Percentiles rank a stretch among this genome's conserved stretches.
Evolutionary conservation across 2,329 filamentous ascomycete species (phyloP).

Genomic region (Penicillium olsonii): DNA sequence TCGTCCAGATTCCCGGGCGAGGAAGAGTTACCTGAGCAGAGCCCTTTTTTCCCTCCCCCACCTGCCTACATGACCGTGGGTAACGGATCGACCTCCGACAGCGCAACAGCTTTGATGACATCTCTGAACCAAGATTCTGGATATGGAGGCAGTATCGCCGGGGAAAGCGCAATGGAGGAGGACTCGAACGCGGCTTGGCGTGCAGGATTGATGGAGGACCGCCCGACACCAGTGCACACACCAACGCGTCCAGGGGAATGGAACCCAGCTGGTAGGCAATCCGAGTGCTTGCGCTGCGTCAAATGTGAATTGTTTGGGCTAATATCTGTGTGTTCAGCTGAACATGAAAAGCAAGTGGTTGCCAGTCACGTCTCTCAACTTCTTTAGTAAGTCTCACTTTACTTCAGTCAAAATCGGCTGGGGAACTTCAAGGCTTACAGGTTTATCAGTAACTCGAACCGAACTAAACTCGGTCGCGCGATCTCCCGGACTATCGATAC

Average conservation of each 20-base stretch:
- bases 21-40: slow-evolving; percentile 26
- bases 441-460: slow-evolving; percentile 71
- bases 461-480: slow-evolving; percentile 79
- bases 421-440: slow-evolving; percentile 17
- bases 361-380: slow-evolving; percentile 88
- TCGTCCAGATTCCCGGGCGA: slow-evolving; percentile 36
- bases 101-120: slow-evolving; percentile 76
- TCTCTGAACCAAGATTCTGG: slow-evolving; percentile 87
- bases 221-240: slow-evolving; percentile 59
- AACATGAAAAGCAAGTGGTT: slow-evolving; percentile 67
- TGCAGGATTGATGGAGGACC: slow-evolving; percentile 58
- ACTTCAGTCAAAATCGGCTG: neutral
- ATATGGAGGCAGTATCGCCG: slow-evolving; percentile 78
- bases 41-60: slow-evolving; percentile 33
- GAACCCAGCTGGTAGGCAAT: slow-evolving; percentile 43
- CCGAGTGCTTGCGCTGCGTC: neutral
- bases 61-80: slow-evolving; percentile 88
- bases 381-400: slow-evolving; percentile 62
- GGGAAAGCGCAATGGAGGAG: slow-evolving; percentile 57
- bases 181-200: slow-evolving; percentile 53
- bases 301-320: slow-evolving; percentile 5
- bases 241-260: slow-evolving; percentile 52
- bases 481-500: slow-evolving; percentile 86
- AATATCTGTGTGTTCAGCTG: slow-evolving; percentile 42
- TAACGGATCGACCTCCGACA: slow-evolving; percentile 75